These are phyloP conservation scores for Vigna radiata DNA, from an alignment of 306 rosid genomes.

Conservation along the genomic window DNA sequence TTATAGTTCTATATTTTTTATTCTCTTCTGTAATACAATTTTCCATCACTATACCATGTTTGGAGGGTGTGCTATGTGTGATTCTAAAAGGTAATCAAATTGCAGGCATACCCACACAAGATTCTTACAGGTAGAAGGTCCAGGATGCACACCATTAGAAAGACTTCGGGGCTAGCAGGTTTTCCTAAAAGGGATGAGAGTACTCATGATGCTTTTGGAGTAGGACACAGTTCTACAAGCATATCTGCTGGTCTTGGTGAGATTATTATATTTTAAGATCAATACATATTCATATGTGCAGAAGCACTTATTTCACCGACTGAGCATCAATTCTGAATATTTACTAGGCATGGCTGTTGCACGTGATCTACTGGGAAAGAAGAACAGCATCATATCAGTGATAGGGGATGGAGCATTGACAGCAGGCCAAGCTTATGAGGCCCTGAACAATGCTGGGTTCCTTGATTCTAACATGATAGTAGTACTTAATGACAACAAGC, in stretches of 20 bases:
- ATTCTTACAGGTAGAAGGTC: constrained; percentile 96
- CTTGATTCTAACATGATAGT: constrained; percentile 85
- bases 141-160: constrained; percentile 83
- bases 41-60: not conserved
- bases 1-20: not conserved
- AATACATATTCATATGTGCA: not conserved
- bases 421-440: constrained; percentile 97
- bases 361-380: constrained; percentile 83
- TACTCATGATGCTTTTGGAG: constrained; percentile 88
- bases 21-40: not conserved
- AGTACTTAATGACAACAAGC: constrained; percentile 86
- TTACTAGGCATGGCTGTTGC: constrained; percentile 93
- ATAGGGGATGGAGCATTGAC: constrained; percentile 99
- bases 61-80: constrained; percentile 2
- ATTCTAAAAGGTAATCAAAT: constrained; percentile 47
- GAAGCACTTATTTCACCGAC: not conserved
- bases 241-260: constrained; percentile 96
- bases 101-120: constrained; percentile 94
- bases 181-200: constrained; percentile 97
- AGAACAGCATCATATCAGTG: constrained; percentile 77
- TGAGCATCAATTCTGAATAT: constrained; percentile 34
- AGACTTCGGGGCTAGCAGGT: constrained; percentile 91
- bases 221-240: constrained; percentile 94
- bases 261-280: constrained; percentile 20
- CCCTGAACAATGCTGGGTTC: constrained; percentile 93